Evolutionary conservation across 305 asterid genomes (phyloP).

Genomic region (Solanum hybrid): DNA sequence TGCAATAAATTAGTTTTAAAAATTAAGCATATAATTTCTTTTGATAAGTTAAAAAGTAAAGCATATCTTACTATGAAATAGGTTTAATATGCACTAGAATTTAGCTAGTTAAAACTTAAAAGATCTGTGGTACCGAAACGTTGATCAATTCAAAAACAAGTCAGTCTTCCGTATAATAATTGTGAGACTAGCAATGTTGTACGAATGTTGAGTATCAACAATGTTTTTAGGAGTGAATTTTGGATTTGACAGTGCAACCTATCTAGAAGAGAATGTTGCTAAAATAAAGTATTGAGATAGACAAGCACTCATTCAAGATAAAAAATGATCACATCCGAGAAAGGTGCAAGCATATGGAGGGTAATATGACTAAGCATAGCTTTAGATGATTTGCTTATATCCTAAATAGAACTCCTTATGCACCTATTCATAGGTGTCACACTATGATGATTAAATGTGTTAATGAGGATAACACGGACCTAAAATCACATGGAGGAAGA

Average conservation of each 20-base stretch:
- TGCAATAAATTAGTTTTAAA: neutral
- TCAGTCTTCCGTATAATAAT: neutral
- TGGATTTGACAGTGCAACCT: neutral
- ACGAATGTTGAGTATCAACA: neutral
- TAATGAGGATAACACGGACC: neutral
- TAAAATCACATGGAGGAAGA: neutral
- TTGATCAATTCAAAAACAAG: neutral
- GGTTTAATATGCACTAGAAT: neutral
- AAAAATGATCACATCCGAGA: neutral
- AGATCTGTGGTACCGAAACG: neutral
- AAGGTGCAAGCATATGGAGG: neutral
- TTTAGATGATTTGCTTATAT: neutral
- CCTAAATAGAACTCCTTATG: neutral
- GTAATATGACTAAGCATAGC: neutral
- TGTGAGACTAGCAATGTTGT: neutral
- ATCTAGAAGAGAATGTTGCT: neutral
- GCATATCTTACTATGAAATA: neutral
- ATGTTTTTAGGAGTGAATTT: neutral
- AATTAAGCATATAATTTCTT: neutral
- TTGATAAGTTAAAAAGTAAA: neutral
- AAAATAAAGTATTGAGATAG: neutral
- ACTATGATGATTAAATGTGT: neutral
- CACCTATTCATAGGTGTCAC: neutral
- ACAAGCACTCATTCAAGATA: neutral
- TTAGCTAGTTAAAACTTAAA: neutral